Evolutionary conservation across 2,329 filamentous ascomycete species (phyloP).

Genomic region (Ophiostoma piceae): DNA sequence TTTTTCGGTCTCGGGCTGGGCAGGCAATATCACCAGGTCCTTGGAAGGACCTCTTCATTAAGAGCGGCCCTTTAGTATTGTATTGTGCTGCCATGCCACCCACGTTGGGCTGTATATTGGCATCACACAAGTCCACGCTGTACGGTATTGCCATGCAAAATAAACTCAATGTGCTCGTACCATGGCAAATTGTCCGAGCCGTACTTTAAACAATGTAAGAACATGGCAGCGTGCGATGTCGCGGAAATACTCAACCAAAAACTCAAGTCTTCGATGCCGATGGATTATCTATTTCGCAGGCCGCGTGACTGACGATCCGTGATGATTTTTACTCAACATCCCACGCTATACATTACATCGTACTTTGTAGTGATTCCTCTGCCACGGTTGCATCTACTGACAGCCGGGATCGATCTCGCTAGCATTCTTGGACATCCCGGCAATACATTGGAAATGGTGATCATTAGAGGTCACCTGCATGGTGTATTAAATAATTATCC

Average conservation of each 20-base stretch:
- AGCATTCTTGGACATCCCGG: not conserved
- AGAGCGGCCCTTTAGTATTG: not conserved
- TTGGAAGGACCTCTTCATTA: not conserved
- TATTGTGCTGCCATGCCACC: too few species aligned
- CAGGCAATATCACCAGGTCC: not conserved
- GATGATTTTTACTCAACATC: not conserved
- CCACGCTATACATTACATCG: not conserved
- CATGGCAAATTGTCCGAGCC: not conserved
- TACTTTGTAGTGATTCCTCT: not conserved
- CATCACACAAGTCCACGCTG: too few species aligned
- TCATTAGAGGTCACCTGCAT: not conserved
- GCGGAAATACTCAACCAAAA: not conserved
- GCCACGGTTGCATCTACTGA: not conserved
- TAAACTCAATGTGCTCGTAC: not conserved
- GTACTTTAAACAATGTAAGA: too few species aligned
- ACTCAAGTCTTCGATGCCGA: not conserved
- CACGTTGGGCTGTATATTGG: too few species aligned
- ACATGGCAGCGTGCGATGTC: not conserved
- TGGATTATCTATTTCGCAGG: not conserved
- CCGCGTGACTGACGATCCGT: not conserved
- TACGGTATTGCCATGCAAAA: too few species aligned
- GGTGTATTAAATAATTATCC: not conserved
- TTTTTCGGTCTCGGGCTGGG: not conserved
- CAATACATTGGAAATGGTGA: not conserved
- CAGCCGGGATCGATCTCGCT: conserved; percentile 7